Percentiles rank a stretch among this genome's conserved stretches.
These are phyloP conservation scores for Bacterosira constricta DNA, from an alignment of 108 stramenopile genomes.

Conservation along the genomic window DNA sequence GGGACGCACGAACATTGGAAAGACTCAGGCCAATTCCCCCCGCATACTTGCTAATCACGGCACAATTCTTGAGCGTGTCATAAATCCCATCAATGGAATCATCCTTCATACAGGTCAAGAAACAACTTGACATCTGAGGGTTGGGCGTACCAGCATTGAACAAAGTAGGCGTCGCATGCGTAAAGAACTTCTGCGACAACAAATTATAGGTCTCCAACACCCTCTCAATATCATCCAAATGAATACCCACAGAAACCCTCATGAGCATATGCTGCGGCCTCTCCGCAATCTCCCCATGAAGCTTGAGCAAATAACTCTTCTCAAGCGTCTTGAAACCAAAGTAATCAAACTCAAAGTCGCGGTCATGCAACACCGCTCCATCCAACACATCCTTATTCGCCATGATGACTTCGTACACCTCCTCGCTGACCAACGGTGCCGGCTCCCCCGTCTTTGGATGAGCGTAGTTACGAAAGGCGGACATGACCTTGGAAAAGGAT, in stretches of 20 bases:
- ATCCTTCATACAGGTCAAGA: conserved; percentile 94
- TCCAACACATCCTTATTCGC: conserved; percentile 85
- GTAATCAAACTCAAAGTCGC: conserved; percentile 98
- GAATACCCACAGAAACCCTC: conserved; percentile 98
- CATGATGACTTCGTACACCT: conserved; percentile 85
- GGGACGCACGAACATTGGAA: conserved; percentile 93
- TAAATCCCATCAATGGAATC: conserved; percentile 99
- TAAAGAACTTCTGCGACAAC: conserved; percentile 94
- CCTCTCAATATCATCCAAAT: conserved; percentile 87
- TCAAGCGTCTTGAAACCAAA: conserved; percentile 99
- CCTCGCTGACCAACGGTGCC: conserved; percentile 86
- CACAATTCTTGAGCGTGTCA: conserved; percentile 98
- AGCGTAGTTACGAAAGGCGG: conserved; percentile 80
- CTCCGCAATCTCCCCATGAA: conserved; percentile 93
- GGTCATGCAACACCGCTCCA: conserved; percentile 86
- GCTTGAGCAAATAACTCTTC: conserved; percentile 93
- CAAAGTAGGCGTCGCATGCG: conserved; percentile 98
- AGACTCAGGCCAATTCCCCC: conserved; percentile 98
- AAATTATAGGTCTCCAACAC: conserved; percentile 97
- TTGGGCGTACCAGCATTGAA: conserved; percentile 97
- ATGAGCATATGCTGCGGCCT: conserved; percentile 98
- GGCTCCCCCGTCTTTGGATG: conserved; percentile 94
- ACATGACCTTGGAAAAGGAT: conserved; percentile 86
- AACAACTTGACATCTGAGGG: conserved; percentile 98
- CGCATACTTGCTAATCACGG: conserved; percentile 98